Conservation (phyloP, 768 basidiomycete species). For the Peribolospora baueri region DNA sequence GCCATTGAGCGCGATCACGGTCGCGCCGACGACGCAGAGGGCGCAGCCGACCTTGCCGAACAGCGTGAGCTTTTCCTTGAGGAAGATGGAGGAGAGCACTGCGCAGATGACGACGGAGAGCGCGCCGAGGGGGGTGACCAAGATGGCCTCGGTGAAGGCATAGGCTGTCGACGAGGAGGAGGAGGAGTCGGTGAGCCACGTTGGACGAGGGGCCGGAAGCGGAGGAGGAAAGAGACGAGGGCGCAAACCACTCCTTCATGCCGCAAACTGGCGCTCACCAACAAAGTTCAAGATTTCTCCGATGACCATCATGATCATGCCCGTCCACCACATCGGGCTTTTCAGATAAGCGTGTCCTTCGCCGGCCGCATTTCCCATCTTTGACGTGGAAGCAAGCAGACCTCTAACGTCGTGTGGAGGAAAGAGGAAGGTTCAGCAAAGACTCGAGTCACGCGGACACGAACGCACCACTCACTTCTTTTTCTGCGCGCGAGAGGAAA, state of each 20-base stretch:
- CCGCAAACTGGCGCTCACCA: neutral
- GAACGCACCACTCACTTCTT: neutral
- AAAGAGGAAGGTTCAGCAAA: neutral
- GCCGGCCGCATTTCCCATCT: constrained; percentile 27
- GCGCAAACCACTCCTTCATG: constrained; percentile 10
- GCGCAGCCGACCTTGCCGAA: constrained; percentile 92
- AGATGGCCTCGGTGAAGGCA: constrained; percentile 72
- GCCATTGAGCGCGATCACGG: constrained; percentile 71
- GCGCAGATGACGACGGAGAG: constrained; percentile 90
- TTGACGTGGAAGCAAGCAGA: constrained; percentile 15
- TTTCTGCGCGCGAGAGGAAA: too few relatives aligned
- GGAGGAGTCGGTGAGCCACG: constrained; percentile 1
- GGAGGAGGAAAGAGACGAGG: constrained; percentile 8
- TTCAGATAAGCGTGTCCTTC: constrained; percentile 88
- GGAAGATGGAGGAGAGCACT: constrained; percentile 72
- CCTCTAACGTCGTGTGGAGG: neutral
- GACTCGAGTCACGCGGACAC: neutral
- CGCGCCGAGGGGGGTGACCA: constrained; percentile 89
- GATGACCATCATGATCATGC: constrained; percentile 84
- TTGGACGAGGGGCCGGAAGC: constrained; percentile 1
- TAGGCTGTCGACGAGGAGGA: constrained; percentile 29
- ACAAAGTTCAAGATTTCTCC: constrained; percentile 27
- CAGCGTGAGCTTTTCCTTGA: constrained; percentile 74
- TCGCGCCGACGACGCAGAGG: constrained; percentile 69
- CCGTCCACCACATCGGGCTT: constrained; percentile 67